These are phyloP conservation scores for Leucaena leucocephala DNA, from an alignment of 306 rosid species.

Conservation along the genomic window DNA sequence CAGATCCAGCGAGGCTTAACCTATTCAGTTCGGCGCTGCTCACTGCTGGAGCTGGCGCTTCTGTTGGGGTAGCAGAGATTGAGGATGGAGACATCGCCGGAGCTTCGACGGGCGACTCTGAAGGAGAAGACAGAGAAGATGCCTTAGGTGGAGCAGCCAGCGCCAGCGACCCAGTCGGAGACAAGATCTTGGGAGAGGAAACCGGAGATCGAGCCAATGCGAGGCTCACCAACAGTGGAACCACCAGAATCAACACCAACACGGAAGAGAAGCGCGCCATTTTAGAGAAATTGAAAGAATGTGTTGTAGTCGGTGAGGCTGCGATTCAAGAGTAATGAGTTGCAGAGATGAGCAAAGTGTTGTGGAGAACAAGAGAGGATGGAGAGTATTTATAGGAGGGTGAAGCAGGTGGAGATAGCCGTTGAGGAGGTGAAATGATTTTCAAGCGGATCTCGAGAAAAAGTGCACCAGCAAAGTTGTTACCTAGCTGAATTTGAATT, in stretches of 20 bases:
- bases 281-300: neutral
- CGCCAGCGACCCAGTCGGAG: slow-evolving; percentile 5
- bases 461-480: neutral
- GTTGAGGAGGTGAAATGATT: neutral
- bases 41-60: slow-evolving; percentile 35
- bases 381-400: neutral
- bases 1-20: slow-evolving; percentile 27
- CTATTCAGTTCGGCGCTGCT: slow-evolving; percentile 42
- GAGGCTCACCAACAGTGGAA: slow-evolving; percentile 41
- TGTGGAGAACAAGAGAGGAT: too few species aligned
- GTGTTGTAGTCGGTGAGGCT: neutral
- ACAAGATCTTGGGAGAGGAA: neutral
- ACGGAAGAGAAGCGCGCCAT: slow-evolving; percentile 43
- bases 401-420: neutral
- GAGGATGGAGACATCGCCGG: slow-evolving; percentile 35
- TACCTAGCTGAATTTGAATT: neutral
- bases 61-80: slow-evolving; percentile 32
- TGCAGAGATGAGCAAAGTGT: neutral
- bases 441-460: neutral
- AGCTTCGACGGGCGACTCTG: slow-evolving; percentile 27
- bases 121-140: slow-evolving; percentile 15
- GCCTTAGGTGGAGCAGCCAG: slow-evolving; percentile 13
- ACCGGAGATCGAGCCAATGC: slow-evolving; percentile 50
- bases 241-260: slow-evolving; percentile 34
- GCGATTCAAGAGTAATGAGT: neutral